A percentile compares a stretch with the other conserved stretches of the same genome.
These are phyloP conservation scores for Suhomyces choctaworum DNA, from an alignment of 1,139 yeast species.

Conservation along the genomic window DNA sequence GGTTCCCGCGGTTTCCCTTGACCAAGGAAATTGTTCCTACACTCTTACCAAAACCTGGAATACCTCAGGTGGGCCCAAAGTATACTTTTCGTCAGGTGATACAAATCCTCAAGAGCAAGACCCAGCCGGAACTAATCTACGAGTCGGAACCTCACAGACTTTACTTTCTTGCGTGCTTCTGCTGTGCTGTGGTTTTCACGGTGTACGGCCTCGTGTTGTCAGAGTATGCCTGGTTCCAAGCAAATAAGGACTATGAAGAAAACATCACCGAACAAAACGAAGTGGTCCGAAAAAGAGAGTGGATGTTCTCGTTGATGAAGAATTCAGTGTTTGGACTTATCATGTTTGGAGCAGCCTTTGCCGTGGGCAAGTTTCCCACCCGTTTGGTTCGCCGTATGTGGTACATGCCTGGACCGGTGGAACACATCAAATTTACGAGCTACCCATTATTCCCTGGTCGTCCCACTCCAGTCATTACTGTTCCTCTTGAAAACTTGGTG, in stretches of 20 bases:
- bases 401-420: constrained; percentile 63
- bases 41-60: constrained; percentile 69
- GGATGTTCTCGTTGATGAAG: constrained; percentile 32
- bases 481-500: constrained; percentile 57
- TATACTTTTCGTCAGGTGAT: constrained; percentile 65
- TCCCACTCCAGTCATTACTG: constrained; percentile 72
- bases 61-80: constrained; percentile 64
- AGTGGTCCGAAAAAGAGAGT: constrained; percentile 39
- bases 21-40: constrained; percentile 69
- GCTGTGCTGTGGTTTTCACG: constrained; percentile 66
- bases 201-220: constrained; percentile 63
- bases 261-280: constrained; percentile 50
- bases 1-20: constrained; percentile 66
- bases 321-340: constrained; percentile 40
- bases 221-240: constrained; percentile 59
- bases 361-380: constrained; percentile 56
- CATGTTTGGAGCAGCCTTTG: constrained; percentile 46
- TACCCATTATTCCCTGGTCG: constrained; percentile 76
- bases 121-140: constrained; percentile 71
- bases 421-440: constrained; percentile 62
- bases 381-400: constrained; percentile 73
- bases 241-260: constrained; percentile 57
- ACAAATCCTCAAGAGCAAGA: constrained; percentile 54
- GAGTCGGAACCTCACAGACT: constrained; percentile 82
- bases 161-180: constrained; percentile 68